A percentile compares a stretch with the other conserved stretches of the same genome.
Evolutionary conservation across 768 basidiomycete species (phyloP).

Genomic region (Auriscalpium orientale): DNA sequence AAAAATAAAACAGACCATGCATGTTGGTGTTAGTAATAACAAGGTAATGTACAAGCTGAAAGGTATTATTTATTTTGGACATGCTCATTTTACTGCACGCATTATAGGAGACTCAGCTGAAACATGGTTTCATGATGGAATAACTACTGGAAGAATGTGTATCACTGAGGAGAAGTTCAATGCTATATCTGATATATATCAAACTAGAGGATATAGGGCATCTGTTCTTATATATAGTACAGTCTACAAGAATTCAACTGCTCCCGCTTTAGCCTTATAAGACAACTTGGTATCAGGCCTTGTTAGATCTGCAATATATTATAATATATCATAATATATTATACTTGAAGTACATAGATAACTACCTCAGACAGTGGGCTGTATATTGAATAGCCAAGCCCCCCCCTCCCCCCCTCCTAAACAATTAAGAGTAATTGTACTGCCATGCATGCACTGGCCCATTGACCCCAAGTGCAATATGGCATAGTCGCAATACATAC

Average conservation of each 20-base stretch:
- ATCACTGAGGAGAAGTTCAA: background rate
- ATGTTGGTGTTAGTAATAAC: background rate
- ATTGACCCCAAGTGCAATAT: too few species aligned
- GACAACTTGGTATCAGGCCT: background rate
- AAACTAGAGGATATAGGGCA: background rate
- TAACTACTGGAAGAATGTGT: background rate
- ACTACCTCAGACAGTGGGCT: too few species aligned
- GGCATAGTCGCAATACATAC: too few species aligned
- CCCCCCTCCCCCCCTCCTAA: too few species aligned
- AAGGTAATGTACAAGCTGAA: background rate
- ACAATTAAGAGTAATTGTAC: too few species aligned
- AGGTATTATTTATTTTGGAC: conserved; percentile 19
- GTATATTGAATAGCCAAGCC: too few species aligned
- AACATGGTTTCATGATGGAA: conserved; percentile 24
- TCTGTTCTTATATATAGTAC: background rate
- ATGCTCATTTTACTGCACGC: conserved; percentile 17
- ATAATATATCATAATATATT: too few species aligned
- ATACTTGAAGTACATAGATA: too few species aligned
- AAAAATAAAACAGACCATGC: background rate
- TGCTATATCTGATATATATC: background rate
- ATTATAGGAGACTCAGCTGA: conserved; percentile 10
- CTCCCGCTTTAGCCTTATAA: too few species aligned
- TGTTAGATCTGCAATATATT: too few species aligned
- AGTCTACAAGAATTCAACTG: background rate
- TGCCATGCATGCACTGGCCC: too few species aligned